A percentile compares a stretch with the other conserved stretches of the same genome.
phyloP scores from a whole-genome alignment of 1,284 basidiomycete species.

The Cutaneotrichosporon spelunceum region DNA sequence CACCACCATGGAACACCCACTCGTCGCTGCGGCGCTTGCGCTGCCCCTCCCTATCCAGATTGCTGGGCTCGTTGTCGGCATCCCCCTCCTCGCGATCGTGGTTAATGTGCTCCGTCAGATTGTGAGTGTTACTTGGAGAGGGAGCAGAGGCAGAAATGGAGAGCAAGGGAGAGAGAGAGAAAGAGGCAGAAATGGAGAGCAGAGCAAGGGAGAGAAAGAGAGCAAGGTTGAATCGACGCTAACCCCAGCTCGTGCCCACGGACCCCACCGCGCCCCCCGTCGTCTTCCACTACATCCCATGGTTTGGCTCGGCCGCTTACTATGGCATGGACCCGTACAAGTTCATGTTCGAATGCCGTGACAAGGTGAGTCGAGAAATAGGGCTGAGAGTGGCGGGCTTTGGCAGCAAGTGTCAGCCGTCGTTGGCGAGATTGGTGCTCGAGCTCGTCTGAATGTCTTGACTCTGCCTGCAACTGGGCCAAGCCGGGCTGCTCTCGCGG shows the following conservation, averaged over 20 bases:
- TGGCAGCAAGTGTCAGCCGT: no score
- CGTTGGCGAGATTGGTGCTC: no score
- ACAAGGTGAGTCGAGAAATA: conserved; percentile 68
- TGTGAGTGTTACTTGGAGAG: conserved; percentile 51
- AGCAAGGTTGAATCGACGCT: no score
- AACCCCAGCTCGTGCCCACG: conserved; percentile 56
- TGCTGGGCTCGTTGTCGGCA: conserved; percentile 43
- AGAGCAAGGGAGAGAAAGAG: no score
- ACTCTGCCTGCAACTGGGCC: no score
- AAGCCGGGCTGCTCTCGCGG: neutral
- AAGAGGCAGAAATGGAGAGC: no score
- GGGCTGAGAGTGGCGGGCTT: no score
- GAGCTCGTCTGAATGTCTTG: no score
- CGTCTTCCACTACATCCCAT: conserved; percentile 74
- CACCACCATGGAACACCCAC: conserved; percentile 27
- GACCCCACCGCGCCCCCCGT: conserved; percentile 64
- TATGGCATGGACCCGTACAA: conserved; percentile 78
- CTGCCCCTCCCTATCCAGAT: conserved; percentile 19
- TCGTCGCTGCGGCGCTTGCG: conserved; percentile 53
- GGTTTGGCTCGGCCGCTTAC: conserved; percentile 68
- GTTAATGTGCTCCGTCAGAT: conserved; percentile 64
- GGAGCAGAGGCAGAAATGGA: no score
- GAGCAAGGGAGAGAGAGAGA: no score
- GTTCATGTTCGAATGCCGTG: conserved; percentile 70
- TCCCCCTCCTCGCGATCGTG: conserved; percentile 52